These are phyloP conservation scores for Fusarium pseudograminearum DNA, from an alignment of 2,329 filamentous ascomycete genomes.

Conservation along the genomic window DNA sequence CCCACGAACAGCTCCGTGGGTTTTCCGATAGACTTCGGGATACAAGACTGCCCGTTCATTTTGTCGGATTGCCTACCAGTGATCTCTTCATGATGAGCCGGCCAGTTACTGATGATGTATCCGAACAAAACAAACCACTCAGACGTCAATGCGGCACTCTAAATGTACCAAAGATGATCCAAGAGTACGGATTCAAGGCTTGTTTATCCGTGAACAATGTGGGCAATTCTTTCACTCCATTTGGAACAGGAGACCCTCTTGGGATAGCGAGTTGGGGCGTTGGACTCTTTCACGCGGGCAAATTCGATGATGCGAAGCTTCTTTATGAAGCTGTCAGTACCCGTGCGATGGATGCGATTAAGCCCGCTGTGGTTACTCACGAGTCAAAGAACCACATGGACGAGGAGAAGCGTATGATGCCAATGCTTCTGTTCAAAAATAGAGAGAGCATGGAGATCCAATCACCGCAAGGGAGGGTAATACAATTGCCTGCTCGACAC, in stretches of 20 bases:
- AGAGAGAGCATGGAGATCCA: background rate
- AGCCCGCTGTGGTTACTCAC: accelerated
- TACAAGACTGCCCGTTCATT: background rate
- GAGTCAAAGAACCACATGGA: accelerated
- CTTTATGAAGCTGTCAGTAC: slow-evolving; percentile 20
- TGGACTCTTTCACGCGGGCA: slow-evolving; percentile 15
- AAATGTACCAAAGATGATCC: slow-evolving; percentile 10
- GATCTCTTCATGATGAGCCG: slow-evolving; percentile 26
- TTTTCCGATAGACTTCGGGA: background rate
- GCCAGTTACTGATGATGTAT: background rate
- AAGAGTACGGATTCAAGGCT: slow-evolving; percentile 1
- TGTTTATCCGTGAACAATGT: slow-evolving; percentile 13
- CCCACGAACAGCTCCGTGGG: background rate
- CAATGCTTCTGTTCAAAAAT: slow-evolving; percentile 15
- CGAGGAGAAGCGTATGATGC: background rate
- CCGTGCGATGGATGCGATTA: slow-evolving; percentile 1
- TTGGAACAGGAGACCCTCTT: slow-evolving; percentile 9
- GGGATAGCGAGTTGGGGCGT: slow-evolving; percentile 9
- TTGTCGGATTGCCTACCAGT: slow-evolving; percentile 13
- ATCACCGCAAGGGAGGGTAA: background rate
- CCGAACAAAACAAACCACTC: background rate
- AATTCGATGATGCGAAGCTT: background rate
- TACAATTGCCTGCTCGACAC: background rate
- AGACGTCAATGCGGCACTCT: slow-evolving; percentile 19
- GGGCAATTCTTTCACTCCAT: slow-evolving; percentile 6